Evolutionary conservation across 2,329 filamentous ascomycete genomes (phyloP).

Genomic region (Trichoderma sp.): DNA sequence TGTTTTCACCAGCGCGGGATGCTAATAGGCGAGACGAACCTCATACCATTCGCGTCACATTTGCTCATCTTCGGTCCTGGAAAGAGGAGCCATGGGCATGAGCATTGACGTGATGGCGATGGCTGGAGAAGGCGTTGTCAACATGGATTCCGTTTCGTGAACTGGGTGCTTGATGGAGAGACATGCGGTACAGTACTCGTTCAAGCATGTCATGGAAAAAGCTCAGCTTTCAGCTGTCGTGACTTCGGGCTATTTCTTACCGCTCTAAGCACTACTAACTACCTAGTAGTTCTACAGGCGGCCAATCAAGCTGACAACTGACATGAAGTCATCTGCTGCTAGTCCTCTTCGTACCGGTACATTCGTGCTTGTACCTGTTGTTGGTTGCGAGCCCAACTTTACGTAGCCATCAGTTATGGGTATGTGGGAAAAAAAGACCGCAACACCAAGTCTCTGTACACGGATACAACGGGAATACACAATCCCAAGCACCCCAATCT

Average conservation of each 20-base stretch:
- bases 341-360: neutral
- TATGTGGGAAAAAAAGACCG: neutral
- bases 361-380: neutral
- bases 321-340: neutral
- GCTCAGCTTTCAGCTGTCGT: neutral
- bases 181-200: neutral
- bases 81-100: neutral
- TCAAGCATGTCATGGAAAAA: neutral
- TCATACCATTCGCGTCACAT: conserved; percentile 3
- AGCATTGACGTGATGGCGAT: neutral
- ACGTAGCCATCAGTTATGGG: neutral
- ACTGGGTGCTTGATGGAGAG: neutral
- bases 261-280: neutral
- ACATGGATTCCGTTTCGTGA: neutral
- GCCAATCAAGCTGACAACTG: conserved; percentile 6
- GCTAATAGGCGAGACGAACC: conserved; percentile 6
- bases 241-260: neutral
- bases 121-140: neutral
- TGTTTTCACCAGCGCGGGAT: conserved; percentile 2
- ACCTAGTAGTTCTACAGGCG: neutral
- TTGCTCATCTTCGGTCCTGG: neutral
- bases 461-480: conserved; percentile 6
- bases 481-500: neutral
- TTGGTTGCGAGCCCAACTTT: neutral
- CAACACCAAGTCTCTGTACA: neutral